phyloP scores from a whole-genome alignment of 257 asterid genomes.

The Thymus quinquecostatus region DNA sequence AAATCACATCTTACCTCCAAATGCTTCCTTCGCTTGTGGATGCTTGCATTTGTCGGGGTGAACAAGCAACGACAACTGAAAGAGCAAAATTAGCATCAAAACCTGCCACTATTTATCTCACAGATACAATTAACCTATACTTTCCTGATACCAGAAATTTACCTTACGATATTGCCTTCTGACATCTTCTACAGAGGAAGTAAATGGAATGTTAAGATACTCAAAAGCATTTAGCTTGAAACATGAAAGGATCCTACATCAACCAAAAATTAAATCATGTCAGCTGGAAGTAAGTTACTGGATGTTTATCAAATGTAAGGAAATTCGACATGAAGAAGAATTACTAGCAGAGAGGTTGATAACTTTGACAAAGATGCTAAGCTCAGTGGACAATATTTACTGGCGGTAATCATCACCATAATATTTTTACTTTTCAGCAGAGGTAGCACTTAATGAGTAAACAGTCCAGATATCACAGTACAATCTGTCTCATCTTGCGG shows the following conservation, averaged over 20 bases:
- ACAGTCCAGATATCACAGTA: no score
- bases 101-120: slow-evolving; percentile 20
- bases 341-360: slow-evolving; percentile 11
- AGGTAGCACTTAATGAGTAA: not conserved
- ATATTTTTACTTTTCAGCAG: no score
- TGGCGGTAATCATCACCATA: no score
- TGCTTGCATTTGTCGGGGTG: slow-evolving; percentile 99
- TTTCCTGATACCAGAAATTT: slow-evolving; percentile 15
- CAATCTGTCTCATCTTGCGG: no score
- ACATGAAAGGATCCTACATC: slow-evolving; percentile 92
- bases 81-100: slow-evolving; percentile 29
- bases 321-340: slow-evolving; percentile 14
- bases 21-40: slow-evolving; percentile 98
- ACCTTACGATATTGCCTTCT: slow-evolving; percentile 97
- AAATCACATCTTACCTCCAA: slow-evolving; percentile 66
- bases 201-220: slow-evolving; percentile 82
- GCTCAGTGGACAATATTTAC: not conserved
- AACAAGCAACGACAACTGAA: slow-evolving; percentile 91
- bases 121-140: slow-evolving; percentile 15
- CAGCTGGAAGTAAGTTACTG: slow-evolving; percentile 22
- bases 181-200: slow-evolving; percentile 73
- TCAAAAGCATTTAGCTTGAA: slow-evolving; percentile 96
- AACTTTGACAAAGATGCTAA: slow-evolving; percentile 3
- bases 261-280: slow-evolving; percentile 28
- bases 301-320: not conserved